Conservation (phyloP, 78 protist species). For the Isochrysis galbana region DNA sequence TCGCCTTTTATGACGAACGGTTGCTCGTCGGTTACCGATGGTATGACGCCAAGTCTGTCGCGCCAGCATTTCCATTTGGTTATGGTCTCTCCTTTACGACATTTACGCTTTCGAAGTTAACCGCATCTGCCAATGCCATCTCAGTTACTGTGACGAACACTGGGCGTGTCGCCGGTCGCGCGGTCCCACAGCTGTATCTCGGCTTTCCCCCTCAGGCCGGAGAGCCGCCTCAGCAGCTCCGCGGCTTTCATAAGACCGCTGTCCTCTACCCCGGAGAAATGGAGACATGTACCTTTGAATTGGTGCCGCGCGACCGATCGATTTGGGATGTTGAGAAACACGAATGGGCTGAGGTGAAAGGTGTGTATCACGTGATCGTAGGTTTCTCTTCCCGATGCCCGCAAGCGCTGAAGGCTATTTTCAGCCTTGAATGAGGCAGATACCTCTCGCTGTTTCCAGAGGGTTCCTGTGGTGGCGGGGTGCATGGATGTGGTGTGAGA, state of each 20-base stretch:
- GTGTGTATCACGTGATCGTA: conserved; percentile 25
- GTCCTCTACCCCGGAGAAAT: neutral
- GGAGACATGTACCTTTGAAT: neutral
- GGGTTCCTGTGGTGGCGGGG: too few species aligned
- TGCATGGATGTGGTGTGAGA: too few species aligned
- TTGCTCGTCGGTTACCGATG: conserved; percentile 64
- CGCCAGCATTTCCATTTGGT: conserved; percentile 69
- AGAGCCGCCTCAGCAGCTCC: conserved; percentile 66
- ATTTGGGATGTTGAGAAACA: neutral
- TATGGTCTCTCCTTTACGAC: conserved; percentile 59
- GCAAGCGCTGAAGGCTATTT: neutral
- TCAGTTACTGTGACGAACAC: conserved; percentile 33
- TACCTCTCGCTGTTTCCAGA: too few species aligned
- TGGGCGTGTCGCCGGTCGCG: conserved; percentile 25
- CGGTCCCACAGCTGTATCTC: conserved; percentile 56
- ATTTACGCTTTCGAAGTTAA: neutral
- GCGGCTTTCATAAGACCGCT: conserved; percentile 51
- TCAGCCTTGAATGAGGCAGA: too few species aligned
- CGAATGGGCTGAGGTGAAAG: conserved; percentile 20
- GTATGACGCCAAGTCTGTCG: conserved; percentile 40
- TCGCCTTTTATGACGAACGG: conserved; percentile 42
- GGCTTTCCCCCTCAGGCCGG: conserved; percentile 51
- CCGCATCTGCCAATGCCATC: neutral
- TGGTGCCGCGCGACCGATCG: conserved; percentile 22
- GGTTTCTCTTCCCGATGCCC: conserved; percentile 23